Evolutionary conservation across 805 yeast species (phyloP).

Genomic region (Candida dajiaensis): DNA sequence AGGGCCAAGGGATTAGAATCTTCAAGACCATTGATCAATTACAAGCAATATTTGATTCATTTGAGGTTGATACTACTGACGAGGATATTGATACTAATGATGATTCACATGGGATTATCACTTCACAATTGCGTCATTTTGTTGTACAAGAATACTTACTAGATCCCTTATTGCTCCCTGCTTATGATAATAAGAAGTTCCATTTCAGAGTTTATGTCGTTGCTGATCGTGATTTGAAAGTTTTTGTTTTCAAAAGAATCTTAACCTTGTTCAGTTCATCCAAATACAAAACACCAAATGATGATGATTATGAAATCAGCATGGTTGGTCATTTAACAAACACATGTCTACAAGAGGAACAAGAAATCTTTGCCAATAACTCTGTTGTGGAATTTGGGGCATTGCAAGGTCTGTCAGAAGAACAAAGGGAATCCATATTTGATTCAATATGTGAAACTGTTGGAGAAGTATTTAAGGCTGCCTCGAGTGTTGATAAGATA

Average conservation of each 20-base stretch:
- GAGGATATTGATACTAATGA: conserved; percentile 49
- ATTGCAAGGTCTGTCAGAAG: conserved; percentile 37
- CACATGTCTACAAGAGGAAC: conserved; percentile 76
- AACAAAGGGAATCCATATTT: conserved; percentile 37
- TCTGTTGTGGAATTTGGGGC: conserved; percentile 63
- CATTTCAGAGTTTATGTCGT: conserved; percentile 85
- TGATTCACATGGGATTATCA: conserved; percentile 60
- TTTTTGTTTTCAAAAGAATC: conserved; percentile 75
- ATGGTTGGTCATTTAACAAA: conserved; percentile 78
- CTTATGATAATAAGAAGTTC: conserved; percentile 67
- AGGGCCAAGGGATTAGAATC: conserved; percentile 90
- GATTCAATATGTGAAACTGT: conserved; percentile 54
- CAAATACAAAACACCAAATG: conserved; percentile 33
- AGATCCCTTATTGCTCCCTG: conserved; percentile 59
- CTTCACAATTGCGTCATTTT: conserved; percentile 86
- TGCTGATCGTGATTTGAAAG: conserved; percentile 66
- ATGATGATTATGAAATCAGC: conserved; percentile 35
- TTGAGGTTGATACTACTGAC: conserved; percentile 67
- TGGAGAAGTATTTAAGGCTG: conserved; percentile 74
- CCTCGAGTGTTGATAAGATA: conserved; percentile 70
- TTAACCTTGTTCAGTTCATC: conserved; percentile 73
- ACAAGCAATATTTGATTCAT: conserved; percentile 77
- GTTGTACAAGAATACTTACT: conserved; percentile 77
- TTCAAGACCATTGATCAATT: conserved; percentile 75
- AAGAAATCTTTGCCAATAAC: conserved; percentile 28